A percentile compares a stretch with the other conserved stretches of the same genome.
phyloP scores from a whole-genome alignment of 495 filamentous ascomycete species.

The Arthonia radiata region DNA sequence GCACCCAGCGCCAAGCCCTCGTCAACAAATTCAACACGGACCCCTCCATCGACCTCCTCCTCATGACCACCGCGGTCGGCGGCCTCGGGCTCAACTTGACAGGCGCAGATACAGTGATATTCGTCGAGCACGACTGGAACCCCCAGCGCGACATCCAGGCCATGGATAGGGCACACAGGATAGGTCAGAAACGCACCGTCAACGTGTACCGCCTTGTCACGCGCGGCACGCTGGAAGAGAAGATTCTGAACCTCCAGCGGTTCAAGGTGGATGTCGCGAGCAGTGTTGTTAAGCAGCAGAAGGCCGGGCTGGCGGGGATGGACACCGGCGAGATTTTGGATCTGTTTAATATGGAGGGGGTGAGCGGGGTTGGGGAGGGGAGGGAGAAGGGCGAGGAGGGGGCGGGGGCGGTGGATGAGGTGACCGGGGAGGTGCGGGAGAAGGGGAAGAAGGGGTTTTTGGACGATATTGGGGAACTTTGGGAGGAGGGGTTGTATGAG shows the following conservation, averaged over 20 bases:
- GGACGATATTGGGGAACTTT: constrained; percentile 83
- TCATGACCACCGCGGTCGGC: constrained; percentile 84
- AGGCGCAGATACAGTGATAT: constrained; percentile 94
- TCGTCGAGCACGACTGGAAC: constrained; percentile 99
- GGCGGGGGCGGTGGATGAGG: constrained; percentile 53
- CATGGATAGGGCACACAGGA: constrained; percentile 96
- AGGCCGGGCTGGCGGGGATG: constrained; percentile 84
- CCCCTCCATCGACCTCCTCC: constrained; percentile 76
- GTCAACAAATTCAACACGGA: constrained; percentile 98
- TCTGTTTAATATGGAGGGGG: constrained; percentile 77
- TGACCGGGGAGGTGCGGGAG: constrained; percentile 72
- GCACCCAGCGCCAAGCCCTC: constrained; percentile 74
- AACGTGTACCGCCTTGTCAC: constrained; percentile 98
- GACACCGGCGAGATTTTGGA: constrained; percentile 95
- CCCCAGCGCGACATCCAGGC: constrained; percentile 96
- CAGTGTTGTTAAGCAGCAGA: constrained; percentile 97
- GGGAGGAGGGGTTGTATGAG: constrained; percentile 90
- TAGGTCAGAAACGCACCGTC: constrained; percentile 97
- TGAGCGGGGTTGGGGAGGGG: constrained; percentile 26
- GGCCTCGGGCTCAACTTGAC: constrained; percentile 88
- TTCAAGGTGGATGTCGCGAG: constrained; percentile 99
- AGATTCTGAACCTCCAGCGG: constrained; percentile 90
- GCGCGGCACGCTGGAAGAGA: constrained; percentile 87
- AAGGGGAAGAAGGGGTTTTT: constrained; percentile 91
- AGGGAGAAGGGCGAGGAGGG: constrained; percentile 45